These are phyloP conservation scores for Colletotrichum echinochloae DNA, from an alignment of 2,329 filamentous ascomycete species.

Conservation along the genomic window DNA sequence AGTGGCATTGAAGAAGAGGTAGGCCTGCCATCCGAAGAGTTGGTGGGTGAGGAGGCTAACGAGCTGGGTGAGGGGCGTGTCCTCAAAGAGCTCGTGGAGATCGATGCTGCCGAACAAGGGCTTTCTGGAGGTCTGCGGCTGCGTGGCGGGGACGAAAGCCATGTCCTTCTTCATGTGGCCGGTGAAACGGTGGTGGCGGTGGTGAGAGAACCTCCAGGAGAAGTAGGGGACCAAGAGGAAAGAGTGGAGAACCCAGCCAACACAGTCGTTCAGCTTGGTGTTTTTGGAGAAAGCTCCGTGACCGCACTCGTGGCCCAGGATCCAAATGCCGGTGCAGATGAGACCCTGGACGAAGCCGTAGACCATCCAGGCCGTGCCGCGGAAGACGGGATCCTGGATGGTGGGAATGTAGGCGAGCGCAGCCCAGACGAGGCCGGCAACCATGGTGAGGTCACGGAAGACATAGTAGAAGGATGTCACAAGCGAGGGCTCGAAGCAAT, in stretches of 20 bases:
- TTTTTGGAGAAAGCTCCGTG: conserved; percentile 75
- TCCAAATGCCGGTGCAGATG: conserved; percentile 77
- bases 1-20: conserved; percentile 70
- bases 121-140: conserved; percentile 51
- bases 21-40: conserved; percentile 73
- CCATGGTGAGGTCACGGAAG: conserved; percentile 65
- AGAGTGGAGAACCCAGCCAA: conserved; percentile 75
- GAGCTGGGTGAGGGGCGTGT: conserved; percentile 69
- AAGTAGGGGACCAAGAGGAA: conserved; percentile 77
- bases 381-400: conserved; percentile 58
- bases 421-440: conserved; percentile 60
- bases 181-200: conserved; percentile 76
- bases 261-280: conserved; percentile 67
- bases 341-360: conserved; percentile 76
- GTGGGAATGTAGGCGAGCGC: conserved; percentile 66
- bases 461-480: conserved; percentile 66
- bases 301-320: conserved; percentile 77
- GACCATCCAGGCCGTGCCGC: conserved; percentile 63
- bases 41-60: conserved; percentile 70
- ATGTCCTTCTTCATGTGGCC: conserved; percentile 77
- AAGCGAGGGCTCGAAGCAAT: conserved; percentile 71
- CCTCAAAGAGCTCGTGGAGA: conserved; percentile 69
- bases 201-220: conserved; percentile 78
- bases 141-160: conserved; percentile 69
- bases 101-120: conserved; percentile 54